Conservation (phyloP, 148 eudicot genomes). For the Salicornia ramosissima region DNA sequence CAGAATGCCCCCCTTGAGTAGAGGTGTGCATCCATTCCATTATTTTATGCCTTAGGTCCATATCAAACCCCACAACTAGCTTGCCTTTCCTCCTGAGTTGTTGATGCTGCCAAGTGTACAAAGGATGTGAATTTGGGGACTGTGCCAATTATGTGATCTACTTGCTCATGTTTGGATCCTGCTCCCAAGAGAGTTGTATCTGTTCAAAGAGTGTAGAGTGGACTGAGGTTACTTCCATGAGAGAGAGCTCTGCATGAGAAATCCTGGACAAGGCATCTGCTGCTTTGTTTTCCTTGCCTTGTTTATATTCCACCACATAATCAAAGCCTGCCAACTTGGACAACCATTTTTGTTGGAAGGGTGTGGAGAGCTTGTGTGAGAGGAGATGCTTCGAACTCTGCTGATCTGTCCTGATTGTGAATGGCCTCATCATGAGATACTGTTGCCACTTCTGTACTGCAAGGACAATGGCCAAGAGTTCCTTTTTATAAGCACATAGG, state of each 20-base stretch:
- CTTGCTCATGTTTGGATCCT: no score
- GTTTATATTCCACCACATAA: no score
- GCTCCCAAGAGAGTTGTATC: background rate
- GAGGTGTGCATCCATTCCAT: background rate
- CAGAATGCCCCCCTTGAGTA: background rate
- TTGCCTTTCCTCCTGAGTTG: background rate
- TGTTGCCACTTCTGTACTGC: background rate
- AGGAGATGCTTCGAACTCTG: background rate
- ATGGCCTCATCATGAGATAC: background rate
- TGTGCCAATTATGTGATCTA: background rate
- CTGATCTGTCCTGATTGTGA: background rate
- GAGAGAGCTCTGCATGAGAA: no score
- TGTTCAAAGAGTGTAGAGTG: no score
- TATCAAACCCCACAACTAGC: background rate
- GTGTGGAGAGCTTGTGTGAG: background rate
- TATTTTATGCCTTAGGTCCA: rapidly evolving
- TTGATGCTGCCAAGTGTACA: background rate
- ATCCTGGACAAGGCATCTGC: no score
- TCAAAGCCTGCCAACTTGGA: no score
- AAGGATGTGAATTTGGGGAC: background rate
- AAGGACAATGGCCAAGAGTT: background rate
- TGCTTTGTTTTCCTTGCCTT: no score
- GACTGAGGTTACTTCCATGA: no score
- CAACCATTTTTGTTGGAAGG: background rate
- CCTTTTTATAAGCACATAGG: background rate